phyloP scores from a whole-genome alignment of 164 flowering plant species.

The Annona cherimola region DNA sequence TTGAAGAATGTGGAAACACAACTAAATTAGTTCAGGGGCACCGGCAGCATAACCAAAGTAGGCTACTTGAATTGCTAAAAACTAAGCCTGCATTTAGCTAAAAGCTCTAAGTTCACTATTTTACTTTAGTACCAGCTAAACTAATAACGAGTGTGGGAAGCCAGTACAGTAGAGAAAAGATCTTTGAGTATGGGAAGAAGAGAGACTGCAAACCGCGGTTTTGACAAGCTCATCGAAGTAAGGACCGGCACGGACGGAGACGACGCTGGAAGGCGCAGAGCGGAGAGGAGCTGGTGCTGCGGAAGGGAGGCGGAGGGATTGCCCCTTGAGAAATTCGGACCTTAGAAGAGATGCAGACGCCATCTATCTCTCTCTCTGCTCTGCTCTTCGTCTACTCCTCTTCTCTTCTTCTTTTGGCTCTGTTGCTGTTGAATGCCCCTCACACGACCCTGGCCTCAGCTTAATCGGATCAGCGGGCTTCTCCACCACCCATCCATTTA shows the following conservation, averaged over 20 bases:
- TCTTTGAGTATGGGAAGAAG: background rate
- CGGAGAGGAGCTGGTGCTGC: slow-evolving; percentile 32
- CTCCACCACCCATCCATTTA: slow-evolving; percentile 16
- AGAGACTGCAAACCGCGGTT: slow-evolving; percentile 61
- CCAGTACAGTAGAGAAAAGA: background rate
- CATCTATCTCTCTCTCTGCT: slow-evolving; percentile 17
- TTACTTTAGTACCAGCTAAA: no score
- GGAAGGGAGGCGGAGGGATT: slow-evolving; percentile 52
- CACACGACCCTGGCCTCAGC: slow-evolving; percentile 7
- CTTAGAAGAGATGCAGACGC: slow-evolving; percentile 64
- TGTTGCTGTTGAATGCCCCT: background rate
- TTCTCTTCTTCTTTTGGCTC: slow-evolving; percentile 10
- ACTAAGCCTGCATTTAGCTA: no score
- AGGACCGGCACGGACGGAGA: slow-evolving; percentile 58
- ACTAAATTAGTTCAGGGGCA: no score
- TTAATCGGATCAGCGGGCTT: slow-evolving; percentile 6
- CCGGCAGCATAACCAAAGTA: no score
- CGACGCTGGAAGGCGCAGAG: slow-evolving; percentile 40
- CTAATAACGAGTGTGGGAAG: no score
- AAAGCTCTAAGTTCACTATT: no score
- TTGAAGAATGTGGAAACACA: no score
- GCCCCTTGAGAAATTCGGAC: slow-evolving; percentile 80
- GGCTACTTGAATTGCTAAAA: no score
- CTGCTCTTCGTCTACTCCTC: background rate
- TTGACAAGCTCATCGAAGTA: slow-evolving; percentile 90